A percentile compares a stretch with the other conserved stretches of the same genome.
Conservation (phyloP, 2,329 filamentous ascomycete genomes). For the Colletotrichum orbiculare region DNA sequence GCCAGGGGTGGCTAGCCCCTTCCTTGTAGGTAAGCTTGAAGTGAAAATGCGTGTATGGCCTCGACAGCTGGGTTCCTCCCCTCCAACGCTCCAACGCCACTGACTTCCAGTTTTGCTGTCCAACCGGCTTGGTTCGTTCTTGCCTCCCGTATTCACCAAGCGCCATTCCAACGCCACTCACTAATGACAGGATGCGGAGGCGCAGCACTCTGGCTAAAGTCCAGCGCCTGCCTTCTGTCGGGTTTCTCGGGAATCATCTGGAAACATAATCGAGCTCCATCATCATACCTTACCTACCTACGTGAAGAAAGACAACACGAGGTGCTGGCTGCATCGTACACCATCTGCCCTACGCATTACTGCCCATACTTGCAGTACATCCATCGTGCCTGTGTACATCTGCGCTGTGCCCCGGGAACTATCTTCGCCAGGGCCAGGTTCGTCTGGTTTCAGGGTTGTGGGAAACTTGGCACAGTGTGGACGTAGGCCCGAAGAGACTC, state of each 20-base stretch:
- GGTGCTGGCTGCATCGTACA: too few relatives aligned
- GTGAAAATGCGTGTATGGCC: too few relatives aligned
- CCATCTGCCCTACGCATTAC: too few relatives aligned
- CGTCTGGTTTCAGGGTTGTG: conserved; percentile 35
- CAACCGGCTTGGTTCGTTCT: background rate
- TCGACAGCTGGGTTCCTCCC: background rate
- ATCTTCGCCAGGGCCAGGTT: conserved; percentile 20
- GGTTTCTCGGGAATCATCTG: too few relatives aligned
- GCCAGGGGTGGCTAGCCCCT: conserved; percentile 2
- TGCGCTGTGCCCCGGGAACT: background rate
- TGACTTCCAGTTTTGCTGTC: background rate
- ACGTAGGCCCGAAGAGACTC: too few relatives aligned
- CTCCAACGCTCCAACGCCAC: too few relatives aligned
- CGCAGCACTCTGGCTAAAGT: conserved; percentile 4
- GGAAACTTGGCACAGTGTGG: conserved; percentile 13
- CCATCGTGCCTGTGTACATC: background rate
- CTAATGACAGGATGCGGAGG: background rate
- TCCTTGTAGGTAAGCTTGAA: conserved; percentile 18
- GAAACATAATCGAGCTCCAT: too few relatives aligned
- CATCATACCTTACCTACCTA: too few relatives aligned
- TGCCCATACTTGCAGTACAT: background rate
- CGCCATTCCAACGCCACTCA: background rate
- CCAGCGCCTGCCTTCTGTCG: background rate
- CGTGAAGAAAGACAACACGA: too few relatives aligned
- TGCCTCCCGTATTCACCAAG: background rate